These are phyloP conservation scores for Circinella minor DNA, from an alignment of 371 early-diverging fungal species.

Conservation along the genomic window DNA sequence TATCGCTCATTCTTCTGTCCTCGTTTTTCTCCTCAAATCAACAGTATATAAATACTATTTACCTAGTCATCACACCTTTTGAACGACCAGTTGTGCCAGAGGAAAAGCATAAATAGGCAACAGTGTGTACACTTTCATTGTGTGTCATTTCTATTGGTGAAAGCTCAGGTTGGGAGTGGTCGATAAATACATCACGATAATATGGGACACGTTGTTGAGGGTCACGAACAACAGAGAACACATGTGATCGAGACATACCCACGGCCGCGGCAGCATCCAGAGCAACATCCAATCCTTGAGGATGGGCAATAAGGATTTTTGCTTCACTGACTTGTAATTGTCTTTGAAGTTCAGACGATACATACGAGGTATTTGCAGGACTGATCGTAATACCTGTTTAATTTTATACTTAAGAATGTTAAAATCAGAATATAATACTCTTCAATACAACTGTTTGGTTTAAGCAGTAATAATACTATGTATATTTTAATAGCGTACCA, in stretches of 20 bases:
- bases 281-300: conserved; percentile 43
- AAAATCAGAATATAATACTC: too few relatives aligned
- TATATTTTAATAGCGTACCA: conserved; percentile 28
- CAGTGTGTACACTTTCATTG: conserved; percentile 12
- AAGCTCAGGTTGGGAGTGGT: conserved; percentile 5
- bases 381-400: conserved; percentile 45
- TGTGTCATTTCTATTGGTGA: conserved; percentile 11
- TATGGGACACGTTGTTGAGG: conserved; percentile 13
- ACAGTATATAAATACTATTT: neutral
- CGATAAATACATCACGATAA: conserved; percentile 17
- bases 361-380: conserved; percentile 74
- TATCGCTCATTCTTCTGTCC: too few relatives aligned
- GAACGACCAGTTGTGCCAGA: conserved; percentile 33
- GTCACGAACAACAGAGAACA: conserved; percentile 14
- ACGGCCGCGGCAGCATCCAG: conserved; percentile 52
- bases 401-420: neutral
- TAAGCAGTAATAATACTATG: too few relatives aligned
- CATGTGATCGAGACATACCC: conserved; percentile 34
- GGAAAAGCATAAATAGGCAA: conserved; percentile 25
- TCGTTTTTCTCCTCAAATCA: too few relatives aligned
- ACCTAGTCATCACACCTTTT: conserved; percentile 31
- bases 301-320: conserved; percentile 51
- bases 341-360: conserved; percentile 65
- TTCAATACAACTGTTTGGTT: too few relatives aligned
- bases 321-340: conserved; percentile 71